These are phyloP conservation scores for Chlamydomonas sp. DNA, from an alignment of 139 green algal species.

Conservation along the genomic window DNA sequence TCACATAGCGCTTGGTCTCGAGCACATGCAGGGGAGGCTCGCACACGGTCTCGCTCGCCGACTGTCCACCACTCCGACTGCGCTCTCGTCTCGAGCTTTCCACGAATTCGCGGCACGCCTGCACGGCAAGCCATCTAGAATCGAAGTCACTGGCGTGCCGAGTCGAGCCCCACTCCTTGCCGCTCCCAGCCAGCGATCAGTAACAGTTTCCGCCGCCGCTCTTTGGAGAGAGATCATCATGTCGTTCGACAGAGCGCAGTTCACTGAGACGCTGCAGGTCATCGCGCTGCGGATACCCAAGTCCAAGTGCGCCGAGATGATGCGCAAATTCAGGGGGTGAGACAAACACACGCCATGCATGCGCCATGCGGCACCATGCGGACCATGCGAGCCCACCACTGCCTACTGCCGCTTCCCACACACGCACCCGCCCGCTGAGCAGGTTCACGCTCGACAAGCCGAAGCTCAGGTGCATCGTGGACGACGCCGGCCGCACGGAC, in stretches of 20 bases:
- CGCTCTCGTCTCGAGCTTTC: no score
- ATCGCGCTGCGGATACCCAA: conserved; percentile 51
- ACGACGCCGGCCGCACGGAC: conserved; percentile 27
- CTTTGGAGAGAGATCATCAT: neutral
- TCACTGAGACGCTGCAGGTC: conserved; percentile 38
- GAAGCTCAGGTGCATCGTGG: conserved; percentile 50
- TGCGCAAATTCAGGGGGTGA: conserved; percentile 34
- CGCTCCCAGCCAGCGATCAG: neutral
- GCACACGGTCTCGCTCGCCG: no score
- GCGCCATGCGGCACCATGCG: no score
- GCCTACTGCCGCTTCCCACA: neutral
- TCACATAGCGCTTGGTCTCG: no score
- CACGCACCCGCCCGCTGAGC: neutral
- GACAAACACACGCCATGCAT: no score
- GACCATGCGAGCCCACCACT: no score
- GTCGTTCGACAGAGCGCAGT: conserved; percentile 25
- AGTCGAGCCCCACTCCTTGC: no score
- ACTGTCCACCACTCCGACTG: no score
- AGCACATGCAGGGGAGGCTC: no score
- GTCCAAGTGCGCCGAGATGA: conserved; percentile 45
- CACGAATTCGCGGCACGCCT: no score
- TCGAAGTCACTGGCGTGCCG: no score
- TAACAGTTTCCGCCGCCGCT: neutral
- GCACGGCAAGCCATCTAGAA: no score
- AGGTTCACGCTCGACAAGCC: conserved; percentile 65